Base-by-base conservation (phyloP, 176 grass and related monocot genomes). In the Sorghum bicolor region DNA sequence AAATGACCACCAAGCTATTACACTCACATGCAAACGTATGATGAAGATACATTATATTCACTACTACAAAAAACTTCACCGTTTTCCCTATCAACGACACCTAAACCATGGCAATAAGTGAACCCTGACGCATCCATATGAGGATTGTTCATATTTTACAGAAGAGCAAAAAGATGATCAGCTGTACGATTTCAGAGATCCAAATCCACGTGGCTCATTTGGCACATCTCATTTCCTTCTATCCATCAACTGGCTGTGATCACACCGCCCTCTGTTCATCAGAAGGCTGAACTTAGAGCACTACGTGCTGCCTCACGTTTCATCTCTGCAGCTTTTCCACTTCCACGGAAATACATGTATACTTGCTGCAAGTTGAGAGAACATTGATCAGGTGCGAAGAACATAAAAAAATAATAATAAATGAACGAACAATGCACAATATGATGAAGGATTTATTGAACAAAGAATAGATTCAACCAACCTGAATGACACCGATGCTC, bases 301-400 rank as follows among this genome's bases (percentile, higher is more conserved):
- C 93, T 64, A 5, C 87, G 91, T 5, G 96, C 93, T 20, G 87
- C 93, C 80, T 99, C 89, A 20, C 37, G 91, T 69, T 89, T 91
- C 93, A 94, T 83, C 69, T 96, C 85, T 33, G 93, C 81, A 5
- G 89, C 93, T 88, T 94, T 94, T 62, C 96, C 91, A 84, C 91
- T 94, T 82, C 96, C 96, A 90, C 91, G 88, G 87, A 96, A 96
- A 82, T 99, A 96, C 93, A 94, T 92, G 89, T 94, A 96, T 76
- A 94, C 91, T 99, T 99, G 93, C 96, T 99, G 87, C 77, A 60
- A 30, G 24, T 73, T 28, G 36, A 67, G 60, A 83, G 41, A 82
- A 72, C 25, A 57, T 16, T 65, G 33, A 12, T 79, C 79, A 74
- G 78, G 6, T 36, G 40, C 4, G n/a, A 68, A 62, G 13, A 63